Conservation (phyloP, 805 yeast genomes). For the Candida ovalis region DNA sequence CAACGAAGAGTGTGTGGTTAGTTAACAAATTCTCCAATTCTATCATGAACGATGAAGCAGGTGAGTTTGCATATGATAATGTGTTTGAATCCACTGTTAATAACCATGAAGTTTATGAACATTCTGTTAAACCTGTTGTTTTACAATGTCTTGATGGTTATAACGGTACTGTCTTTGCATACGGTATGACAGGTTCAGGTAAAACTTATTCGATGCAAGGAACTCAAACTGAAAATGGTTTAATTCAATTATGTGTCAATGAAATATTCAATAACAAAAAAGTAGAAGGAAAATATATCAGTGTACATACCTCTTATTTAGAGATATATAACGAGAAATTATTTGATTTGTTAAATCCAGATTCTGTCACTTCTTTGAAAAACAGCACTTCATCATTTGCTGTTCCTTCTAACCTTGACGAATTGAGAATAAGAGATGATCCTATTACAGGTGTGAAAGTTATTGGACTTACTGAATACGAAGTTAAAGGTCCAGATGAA, state of each 20-base stretch:
- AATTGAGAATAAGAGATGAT: slow-evolving; percentile 77
- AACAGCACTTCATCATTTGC: slow-evolving; percentile 6
- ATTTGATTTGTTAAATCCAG: slow-evolving; percentile 62
- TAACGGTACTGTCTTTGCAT: slow-evolving; percentile 88
- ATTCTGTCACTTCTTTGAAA: slow-evolving; percentile 22
- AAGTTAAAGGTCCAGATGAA: slow-evolving; percentile 54
- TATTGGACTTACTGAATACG: slow-evolving; percentile 64
- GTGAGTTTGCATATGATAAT: slow-evolving; percentile 71
- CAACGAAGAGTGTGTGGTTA: slow-evolving; percentile 36
- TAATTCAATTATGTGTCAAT: slow-evolving; percentile 64
- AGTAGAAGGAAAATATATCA: slow-evolving; percentile 31
- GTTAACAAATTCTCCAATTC: slow-evolving; percentile 37
- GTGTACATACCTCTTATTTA: slow-evolving; percentile 64
- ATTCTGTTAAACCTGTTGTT: slow-evolving; percentile 50
- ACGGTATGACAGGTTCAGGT: slow-evolving; percentile 94
- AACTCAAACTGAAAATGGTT: slow-evolving; percentile 55
- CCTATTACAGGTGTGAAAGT: slow-evolving; percentile 67
- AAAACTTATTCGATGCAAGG: slow-evolving; percentile 89
- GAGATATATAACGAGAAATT: slow-evolving; percentile 88
- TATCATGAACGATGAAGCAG: slow-evolving; percentile 50
- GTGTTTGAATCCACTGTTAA: slow-evolving; percentile 58
- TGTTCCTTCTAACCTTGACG: slow-evolving; percentile 31
- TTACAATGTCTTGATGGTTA: slow-evolving; percentile 63
- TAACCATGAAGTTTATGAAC: slow-evolving; percentile 59
- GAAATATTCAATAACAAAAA: slow-evolving; percentile 51